Evolutionary conservation across 768 basidiomycete species (phyloP), one percentile per base, ranked within the genome.

Genomic region (Gelatoporia subvermispora): DNA sequence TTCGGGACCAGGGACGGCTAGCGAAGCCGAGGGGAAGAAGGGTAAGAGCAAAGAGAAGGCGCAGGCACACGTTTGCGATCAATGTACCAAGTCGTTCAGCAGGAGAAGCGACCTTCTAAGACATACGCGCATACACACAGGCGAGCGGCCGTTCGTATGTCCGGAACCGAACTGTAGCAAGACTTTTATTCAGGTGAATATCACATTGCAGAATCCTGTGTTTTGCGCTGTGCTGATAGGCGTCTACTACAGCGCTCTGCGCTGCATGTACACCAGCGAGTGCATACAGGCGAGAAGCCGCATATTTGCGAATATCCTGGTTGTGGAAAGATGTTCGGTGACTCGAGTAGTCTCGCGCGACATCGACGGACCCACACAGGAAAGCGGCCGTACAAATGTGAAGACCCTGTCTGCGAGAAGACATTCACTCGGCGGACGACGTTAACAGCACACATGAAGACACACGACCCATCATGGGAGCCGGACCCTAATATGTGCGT

Each of bases 241-340:
- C 18, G 17, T 35, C 53, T 50, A 52, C n/a, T 51, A 41, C 65
- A 95, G 88, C 82, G 89, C 46, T 93, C 91, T 17, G 92, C 92
- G 22, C 72, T 95, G 49, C 88, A 89, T 52, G 92, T 95, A 2
- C 93, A 95, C 64, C 73, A 77, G 43, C 83, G 93, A 17, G 89
- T 92, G 2, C 93, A 95, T 63, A 93, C 93, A 4, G 93, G 93
- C 35, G 93, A 95, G 70, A 89, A 91, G 59, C 93, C 93, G 9
- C 93, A 95, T 64, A 79, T 75, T 42, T 95, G 93, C 69, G 88
- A 91, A 70, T 91, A 92, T 64, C 87, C 86, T 2, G 87, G 81
- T 8, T 95, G 92, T 65, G 79, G 77, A 42, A 91, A 88, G 71
- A 88, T 86, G 0, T 95, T 94, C 68, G 83, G 88, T 41, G 92